Base-by-base conservation (phyloP, 495 filamentous ascomycete species). In the Podospora bellae-mahoneyi region DNA sequence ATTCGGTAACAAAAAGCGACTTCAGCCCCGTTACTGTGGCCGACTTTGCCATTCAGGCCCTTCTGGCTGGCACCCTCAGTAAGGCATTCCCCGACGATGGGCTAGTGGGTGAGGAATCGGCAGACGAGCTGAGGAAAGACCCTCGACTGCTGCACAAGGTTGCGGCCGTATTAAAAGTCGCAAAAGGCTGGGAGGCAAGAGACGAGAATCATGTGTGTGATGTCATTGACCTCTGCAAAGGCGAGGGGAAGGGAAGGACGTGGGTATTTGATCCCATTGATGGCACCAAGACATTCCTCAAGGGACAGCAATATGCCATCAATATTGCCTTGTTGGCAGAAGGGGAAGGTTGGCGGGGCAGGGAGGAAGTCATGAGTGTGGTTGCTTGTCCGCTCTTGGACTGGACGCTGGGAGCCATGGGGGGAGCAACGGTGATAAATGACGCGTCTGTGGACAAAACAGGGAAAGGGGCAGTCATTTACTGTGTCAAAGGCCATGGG, bases 201-300 rank as follows among this genome's bases (percentile, higher is more conserved):
- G 74, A 79, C 3, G 72, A 73, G 6, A 70, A 73, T 0, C 74
- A 76, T 27, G 78, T 81, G 10, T 75, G 63, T 32, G 55, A 66
- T n/a, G 78, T 82, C 48, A 77, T 74, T 15, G 78, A 78, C 16
- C 84, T 91, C 80, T 84, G 90, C 48, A 28, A 70, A 0, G 76
- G 78, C 15, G 32, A 28, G 1, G 75, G 79, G 2, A 59, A 64
- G 18, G 74, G 84, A 4, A 58, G 62, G 48, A 78, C 84, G 1
- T 92, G 89, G 89, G 85, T 90, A 3, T 83, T 92, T 44, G 90
- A 92, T 72, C 90, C 90, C 0, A 89, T 92, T 59, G 90, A 92
- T 68, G 90, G 90, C 27, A 92, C 90, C 0, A 85, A 84, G 53
- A 88, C 87, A 3, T 92, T 88, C 64, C 83, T 92, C 16, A 76